A percentile compares a stretch with the other conserved stretches of the same genome.
phyloP scores from a whole-genome alignment of 495 filamentous ascomycete genomes.

The Penicillium antarcticum region DNA sequence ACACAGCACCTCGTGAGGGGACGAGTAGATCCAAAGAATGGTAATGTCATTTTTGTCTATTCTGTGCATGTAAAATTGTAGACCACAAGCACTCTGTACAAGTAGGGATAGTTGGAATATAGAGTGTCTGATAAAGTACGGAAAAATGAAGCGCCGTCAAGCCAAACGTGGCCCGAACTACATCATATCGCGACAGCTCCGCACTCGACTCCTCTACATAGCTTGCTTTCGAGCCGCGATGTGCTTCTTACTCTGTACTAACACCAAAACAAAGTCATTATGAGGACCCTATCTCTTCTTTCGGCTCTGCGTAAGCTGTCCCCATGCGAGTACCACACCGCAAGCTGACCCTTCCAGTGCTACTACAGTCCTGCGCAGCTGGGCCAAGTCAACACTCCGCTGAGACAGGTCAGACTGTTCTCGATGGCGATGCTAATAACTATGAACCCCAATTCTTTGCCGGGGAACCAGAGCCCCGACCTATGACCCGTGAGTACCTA shows the following conservation, averaged over 20 bases:
- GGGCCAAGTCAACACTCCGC: constrained; percentile 23
- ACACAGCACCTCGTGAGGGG: constrained; percentile 23
- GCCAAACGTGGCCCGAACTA: constrained; percentile 40
- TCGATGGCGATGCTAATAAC: constrained; percentile 15
- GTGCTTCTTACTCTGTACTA: constrained; percentile 28
- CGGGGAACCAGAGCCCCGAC: constrained; percentile 15
- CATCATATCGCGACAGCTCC: constrained; percentile 13
- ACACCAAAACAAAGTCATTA: constrained; percentile 26
- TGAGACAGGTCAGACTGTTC: constrained; percentile 9
- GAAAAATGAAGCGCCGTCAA: constrained; percentile 43
- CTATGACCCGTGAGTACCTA: constrained; percentile 33
- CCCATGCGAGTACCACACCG: neutral
- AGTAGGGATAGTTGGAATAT: no score
- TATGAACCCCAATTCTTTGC: constrained; percentile 14
- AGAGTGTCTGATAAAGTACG: constrained; percentile 8
- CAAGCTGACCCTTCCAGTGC: constrained; percentile 34
- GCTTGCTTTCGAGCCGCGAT: constrained; percentile 32
- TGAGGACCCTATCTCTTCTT: constrained; percentile 41
- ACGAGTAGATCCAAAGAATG: constrained; percentile 21
- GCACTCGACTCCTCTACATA: constrained; percentile 2
- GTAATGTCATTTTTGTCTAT: constrained; percentile 19
- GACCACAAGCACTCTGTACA: neutral
- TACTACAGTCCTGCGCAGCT: constrained; percentile 32
- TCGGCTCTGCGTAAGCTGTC: constrained; percentile 39
- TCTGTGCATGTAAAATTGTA: neutral